A percentile compares a stretch with the other conserved stretches of the same genome.
Conservation (phyloP, 202 grass and related monocot species). For the Eragrostis tef region DNA sequence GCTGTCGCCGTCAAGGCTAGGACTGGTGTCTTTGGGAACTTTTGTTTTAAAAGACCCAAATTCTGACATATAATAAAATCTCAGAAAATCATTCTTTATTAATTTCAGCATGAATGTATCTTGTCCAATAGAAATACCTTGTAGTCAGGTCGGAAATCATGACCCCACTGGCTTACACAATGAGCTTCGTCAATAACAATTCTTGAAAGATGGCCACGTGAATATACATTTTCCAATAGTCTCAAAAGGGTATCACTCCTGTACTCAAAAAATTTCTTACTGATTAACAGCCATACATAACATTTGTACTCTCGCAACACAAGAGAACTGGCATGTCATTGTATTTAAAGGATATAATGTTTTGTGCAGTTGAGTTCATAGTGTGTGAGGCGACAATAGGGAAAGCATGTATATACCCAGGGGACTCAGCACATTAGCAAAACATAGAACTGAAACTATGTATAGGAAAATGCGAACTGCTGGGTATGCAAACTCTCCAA, state of each 20-base stretch:
- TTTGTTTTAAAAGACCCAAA: constrained; percentile 85
- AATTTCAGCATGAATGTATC: constrained; percentile 19
- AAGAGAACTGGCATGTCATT: background rate
- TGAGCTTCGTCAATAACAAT: constrained; percentile 99
- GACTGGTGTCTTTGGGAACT: constrained; percentile 73
- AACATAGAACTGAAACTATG: background rate
- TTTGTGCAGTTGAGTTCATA: background rate
- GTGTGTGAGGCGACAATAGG: constrained; percentile 16
- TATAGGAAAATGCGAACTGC: constrained; percentile 31
- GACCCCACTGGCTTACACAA: constrained; percentile 98
- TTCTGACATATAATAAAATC: constrained; percentile 54
- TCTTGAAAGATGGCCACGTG: constrained; percentile 68
- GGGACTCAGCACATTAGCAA: background rate
- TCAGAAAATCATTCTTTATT: constrained; percentile 48
- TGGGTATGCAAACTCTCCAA: constrained; percentile 26
- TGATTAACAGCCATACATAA: background rate
- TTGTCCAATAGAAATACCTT: constrained; percentile 55
- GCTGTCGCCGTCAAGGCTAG: constrained; percentile 96
- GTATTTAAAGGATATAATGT: background rate
- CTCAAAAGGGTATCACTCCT: constrained; percentile 77
- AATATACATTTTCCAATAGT: constrained; percentile 66
- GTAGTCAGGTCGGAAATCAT: constrained; percentile 98
- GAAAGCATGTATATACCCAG: constrained; percentile 28
- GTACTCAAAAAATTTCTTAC: constrained; percentile 29
- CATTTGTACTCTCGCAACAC: background rate